Evolutionary conservation across 495 filamentous ascomycete species (phyloP).

Genomic region (Penicilliopsis zonata): DNA sequence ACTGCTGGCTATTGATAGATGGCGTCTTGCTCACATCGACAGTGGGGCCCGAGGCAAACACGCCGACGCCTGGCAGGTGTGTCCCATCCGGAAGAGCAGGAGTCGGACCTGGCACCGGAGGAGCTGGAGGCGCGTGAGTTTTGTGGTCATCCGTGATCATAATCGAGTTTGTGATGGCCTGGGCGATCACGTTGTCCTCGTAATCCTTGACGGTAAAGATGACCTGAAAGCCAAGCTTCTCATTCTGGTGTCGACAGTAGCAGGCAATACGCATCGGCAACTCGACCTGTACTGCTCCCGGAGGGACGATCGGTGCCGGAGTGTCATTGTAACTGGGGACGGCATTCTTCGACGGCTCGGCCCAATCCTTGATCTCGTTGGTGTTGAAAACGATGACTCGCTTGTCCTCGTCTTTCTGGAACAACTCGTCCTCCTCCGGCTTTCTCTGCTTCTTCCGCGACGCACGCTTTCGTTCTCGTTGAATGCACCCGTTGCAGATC

Average conservation of each 20-base stretch:
- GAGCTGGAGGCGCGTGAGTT: conserved; percentile 45
- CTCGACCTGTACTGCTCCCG: conserved; percentile 59
- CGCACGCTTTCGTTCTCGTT: conserved; percentile 76
- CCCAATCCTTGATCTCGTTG: conserved; percentile 81
- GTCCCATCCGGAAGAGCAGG: conserved; percentile 29
- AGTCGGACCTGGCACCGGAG: conserved; percentile 21
- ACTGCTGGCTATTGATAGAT: conserved; percentile 12
- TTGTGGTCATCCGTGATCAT: conserved; percentile 98
- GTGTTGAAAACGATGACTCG: conserved; percentile 91
- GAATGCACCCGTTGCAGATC: conserved; percentile 76
- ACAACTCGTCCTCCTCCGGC: conserved; percentile 68
- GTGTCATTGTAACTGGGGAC: conserved; percentile 15
- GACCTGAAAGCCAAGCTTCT: conserved; percentile 86
- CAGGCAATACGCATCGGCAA: conserved; percentile 93
- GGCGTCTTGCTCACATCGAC: conserved; percentile 16
- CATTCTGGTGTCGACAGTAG: conserved; percentile 87
- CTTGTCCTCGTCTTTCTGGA: conserved; percentile 62
- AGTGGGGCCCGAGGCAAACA: conserved; percentile 29
- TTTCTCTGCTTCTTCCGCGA: conserved; percentile 83
- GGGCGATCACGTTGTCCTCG: conserved; percentile 58
- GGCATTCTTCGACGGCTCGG: conserved; percentile 36
- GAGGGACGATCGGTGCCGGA: conserved; percentile 30
- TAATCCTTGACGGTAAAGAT: conserved; percentile 89
- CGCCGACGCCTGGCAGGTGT: conserved; percentile 30
- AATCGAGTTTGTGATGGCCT: conserved; percentile 74